These are phyloP conservation scores for Calonectria henricotiae DNA, from an alignment of 2,329 filamentous ascomycete genomes.

Conservation along the genomic window DNA sequence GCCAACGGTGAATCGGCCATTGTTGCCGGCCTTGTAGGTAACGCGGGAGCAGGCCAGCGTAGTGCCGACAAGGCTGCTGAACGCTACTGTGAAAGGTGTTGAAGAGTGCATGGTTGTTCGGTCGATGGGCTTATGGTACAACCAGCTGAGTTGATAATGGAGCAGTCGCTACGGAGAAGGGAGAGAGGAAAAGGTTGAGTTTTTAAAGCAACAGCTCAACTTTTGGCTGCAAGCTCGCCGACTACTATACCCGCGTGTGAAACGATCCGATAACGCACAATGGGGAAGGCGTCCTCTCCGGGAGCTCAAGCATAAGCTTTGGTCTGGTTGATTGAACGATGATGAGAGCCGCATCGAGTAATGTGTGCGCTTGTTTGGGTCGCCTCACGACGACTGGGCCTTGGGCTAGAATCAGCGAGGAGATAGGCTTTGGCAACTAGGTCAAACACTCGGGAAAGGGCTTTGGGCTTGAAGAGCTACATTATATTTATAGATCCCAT, in stretches of 20 bases:
- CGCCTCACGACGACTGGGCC: not conserved
- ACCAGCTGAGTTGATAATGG: not conserved
- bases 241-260: not conserved
- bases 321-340: not conserved
- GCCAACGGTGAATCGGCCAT: slow-evolving; percentile 29
- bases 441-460: not conserved
- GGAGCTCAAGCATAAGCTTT: not conserved
- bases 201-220: not conserved
- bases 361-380: not conserved
- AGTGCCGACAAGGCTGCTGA: slow-evolving; percentile 23
- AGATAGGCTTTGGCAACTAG: not conserved
- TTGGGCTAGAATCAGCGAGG: not conserved
- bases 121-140: not conserved
- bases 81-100: not conserved
- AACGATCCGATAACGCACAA: not conserved
- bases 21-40: slow-evolving; percentile 17
- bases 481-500: not conserved
- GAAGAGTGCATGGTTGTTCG: slow-evolving; percentile 15
- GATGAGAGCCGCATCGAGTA: slow-evolving; percentile 14
- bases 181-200: not conserved
- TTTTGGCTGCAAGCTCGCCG: not conserved
- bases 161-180: not conserved
- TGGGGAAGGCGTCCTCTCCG: too few species aligned
- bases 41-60: slow-evolving; percentile 33
- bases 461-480: not conserved